Conservation (phyloP, 306 rosid species). For the Canavalia ensiformis region DNA sequence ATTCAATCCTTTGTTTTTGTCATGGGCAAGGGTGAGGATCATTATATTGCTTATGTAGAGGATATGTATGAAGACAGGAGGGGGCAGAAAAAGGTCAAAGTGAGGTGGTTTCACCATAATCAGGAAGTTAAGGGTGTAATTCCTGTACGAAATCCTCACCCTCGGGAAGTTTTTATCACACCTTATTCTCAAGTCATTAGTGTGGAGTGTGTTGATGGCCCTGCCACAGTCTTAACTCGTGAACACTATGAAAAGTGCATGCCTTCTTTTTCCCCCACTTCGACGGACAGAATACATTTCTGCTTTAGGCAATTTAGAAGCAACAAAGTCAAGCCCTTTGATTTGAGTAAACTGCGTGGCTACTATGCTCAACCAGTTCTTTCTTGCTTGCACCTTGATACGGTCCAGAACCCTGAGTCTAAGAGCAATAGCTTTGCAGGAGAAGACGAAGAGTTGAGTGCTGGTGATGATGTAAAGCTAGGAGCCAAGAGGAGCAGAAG, state of each 20-base stretch:
- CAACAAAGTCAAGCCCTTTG: slow-evolving; percentile 91
- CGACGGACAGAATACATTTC: slow-evolving; percentile 72
- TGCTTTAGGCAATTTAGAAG: slow-evolving; percentile 90
- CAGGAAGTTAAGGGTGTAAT: slow-evolving; percentile 89
- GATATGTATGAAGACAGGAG: slow-evolving; percentile 98
- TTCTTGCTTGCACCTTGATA: slow-evolving; percentile 73
- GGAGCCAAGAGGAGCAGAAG: slow-evolving; percentile 82
- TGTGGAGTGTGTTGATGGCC: slow-evolving; percentile 98
- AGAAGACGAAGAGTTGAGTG: slow-evolving; percentile 69
- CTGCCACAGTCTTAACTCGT: slow-evolving; percentile 82
- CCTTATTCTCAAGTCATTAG: slow-evolving; percentile 92
- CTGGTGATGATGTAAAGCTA: slow-evolving; percentile 61
- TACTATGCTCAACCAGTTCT: slow-evolving; percentile 83
- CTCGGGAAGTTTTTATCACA: slow-evolving; percentile 94
- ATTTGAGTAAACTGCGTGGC: slow-evolving; percentile 86
- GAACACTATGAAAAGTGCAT: slow-evolving; percentile 82
- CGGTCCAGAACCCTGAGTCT: slow-evolving; percentile 55
- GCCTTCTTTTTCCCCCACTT: slow-evolving; percentile 69
- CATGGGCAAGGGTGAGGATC: slow-evolving; percentile 96
- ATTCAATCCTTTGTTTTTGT: slow-evolving; percentile 91
- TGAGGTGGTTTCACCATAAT: slow-evolving; percentile 96
- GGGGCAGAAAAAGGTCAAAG: slow-evolving; percentile 94
- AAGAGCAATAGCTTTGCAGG: slow-evolving; percentile 55
- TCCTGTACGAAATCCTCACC: slow-evolving; percentile 83
- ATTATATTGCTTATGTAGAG: slow-evolving; percentile 89